Base-by-base conservation (phyloP, 495 filamentous ascomycete genomes). In the Tuber calosporum region DNA sequence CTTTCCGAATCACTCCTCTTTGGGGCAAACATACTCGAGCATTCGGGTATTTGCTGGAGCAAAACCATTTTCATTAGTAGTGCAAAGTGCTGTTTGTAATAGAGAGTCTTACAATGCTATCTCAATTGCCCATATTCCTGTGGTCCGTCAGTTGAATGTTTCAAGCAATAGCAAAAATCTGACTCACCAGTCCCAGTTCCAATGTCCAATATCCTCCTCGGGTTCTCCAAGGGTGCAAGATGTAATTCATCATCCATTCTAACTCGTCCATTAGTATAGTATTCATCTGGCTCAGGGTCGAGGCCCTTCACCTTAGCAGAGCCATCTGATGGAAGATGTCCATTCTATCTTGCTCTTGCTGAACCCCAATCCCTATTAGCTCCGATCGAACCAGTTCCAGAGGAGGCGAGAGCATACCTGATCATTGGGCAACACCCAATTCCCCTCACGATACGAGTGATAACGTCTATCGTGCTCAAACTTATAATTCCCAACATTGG, bases 261-360 rank as follows among this genome's bases (percentile, higher is more conserved):
- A 22, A 45, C 53, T 37, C 67, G n/a, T 2, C 5, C 19, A 17
- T 37, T 72, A 37, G 38, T 75, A 38, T 37, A 38, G 67, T 30
- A n/a, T 66, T 66, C n/a, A 26, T 26, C 19, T 13, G 22, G 39
- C 41, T 38, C 0, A 26, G 17, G 43, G 43, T 7, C 13, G 45
- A 53, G 8, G 19, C 66, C 15, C 19, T 76, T 41, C 38, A 79
- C 77, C 77, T 67, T 30, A 80, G 42, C 17, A 70, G 72, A 70
- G 77, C 70, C 78, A 81, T 81, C 26, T 75, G 72, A 66, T 81
- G 79, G 20, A 80, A 41, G 34, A 81, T 77, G 69, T 80, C 79
- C 75, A 78, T 78, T 34, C 79, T 69, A 66, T 81, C 79, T 74
- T 81, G 78, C 42, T 81, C 79, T 70, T 78, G 78, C 77, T 79